phyloP scores from a whole-genome alignment of 2,329 filamentous ascomycete species.

The Rhynchosporium secalis region DNA sequence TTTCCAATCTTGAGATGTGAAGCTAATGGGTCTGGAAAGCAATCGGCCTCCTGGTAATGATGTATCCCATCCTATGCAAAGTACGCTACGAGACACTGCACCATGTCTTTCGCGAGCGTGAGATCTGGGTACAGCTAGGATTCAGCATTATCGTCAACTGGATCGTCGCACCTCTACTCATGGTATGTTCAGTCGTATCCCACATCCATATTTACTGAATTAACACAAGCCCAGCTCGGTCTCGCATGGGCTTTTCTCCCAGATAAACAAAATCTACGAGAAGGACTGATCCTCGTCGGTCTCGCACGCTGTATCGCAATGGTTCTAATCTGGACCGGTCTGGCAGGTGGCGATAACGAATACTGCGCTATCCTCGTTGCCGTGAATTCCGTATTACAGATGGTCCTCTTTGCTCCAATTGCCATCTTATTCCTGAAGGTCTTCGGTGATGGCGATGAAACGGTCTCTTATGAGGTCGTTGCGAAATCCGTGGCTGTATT shows the following conservation, averaged over 20 bases:
- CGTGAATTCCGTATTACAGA: slow-evolving; percentile 73
- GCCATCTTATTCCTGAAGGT: slow-evolving; percentile 66
- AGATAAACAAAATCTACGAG: slow-evolving; percentile 56
- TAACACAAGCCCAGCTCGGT: slow-evolving; percentile 44
- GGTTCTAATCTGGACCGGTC: slow-evolving; percentile 76
- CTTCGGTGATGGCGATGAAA: slow-evolving; percentile 54
- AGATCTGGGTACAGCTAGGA: slow-evolving; percentile 75
- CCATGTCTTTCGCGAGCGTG: slow-evolving; percentile 57
- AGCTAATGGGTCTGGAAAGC: slow-evolving; percentile 47
- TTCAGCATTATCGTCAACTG: slow-evolving; percentile 81
- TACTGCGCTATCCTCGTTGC: slow-evolving; percentile 71
- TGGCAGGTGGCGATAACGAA: slow-evolving; percentile 74
- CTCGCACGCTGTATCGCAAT: slow-evolving; percentile 87
- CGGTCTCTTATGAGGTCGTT: slow-evolving; percentile 63
- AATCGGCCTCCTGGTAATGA: slow-evolving; percentile 82
- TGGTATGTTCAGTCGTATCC: slow-evolving; percentile 47
- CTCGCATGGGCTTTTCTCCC: slow-evolving; percentile 69
- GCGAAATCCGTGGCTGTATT: slow-evolving; percentile 83
- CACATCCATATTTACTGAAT: background rate
- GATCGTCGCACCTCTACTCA: slow-evolving; percentile 78
- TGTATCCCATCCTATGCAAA: slow-evolving; percentile 91
- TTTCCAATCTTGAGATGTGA: background rate
- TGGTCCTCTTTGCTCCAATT: slow-evolving; percentile 70
- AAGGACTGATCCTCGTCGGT: slow-evolving; percentile 78
- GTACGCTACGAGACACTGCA: slow-evolving; percentile 77